Evolutionary conservation across 305 asterid species (phyloP), one percentile per base, ranked within the genome.

Genomic region (Fraxinus latifolia): DNA sequence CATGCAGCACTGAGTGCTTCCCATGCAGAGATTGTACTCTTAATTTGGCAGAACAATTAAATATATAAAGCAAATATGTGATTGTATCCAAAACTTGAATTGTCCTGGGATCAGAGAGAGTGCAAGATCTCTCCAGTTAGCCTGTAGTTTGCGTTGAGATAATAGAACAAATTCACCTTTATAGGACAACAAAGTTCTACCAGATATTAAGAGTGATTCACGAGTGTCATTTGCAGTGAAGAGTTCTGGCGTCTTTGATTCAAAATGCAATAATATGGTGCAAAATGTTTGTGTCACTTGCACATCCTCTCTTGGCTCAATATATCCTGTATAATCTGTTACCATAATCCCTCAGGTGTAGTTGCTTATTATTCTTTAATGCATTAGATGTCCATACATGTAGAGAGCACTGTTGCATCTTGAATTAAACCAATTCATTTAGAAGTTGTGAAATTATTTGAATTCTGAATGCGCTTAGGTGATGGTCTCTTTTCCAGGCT

Each of bases 401-500:
- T 42, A 34, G 77, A 67, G 60, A 68, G 25, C 34, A 58, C 21
- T 21, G 31, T 71, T 23, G 58, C 77, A 55, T 65, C 83, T 74
- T 73, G 81, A 74, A 75, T 12, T 68, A 53, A 84, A 50, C 23
- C 39, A 44, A 75, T 15, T 78, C 31, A 32, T 47, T 53, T 34
- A 67, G 62, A 42, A 77, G 71, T 37, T 32, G 44, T 42, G 65
- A 53, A 53, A 53, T 81, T 27, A 70, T 74, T 53, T 8, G 14
- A 58, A 23, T 15, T 82, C 86, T 83, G 80, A 81, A 85, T 82
- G 53, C 82, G 6, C 71, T 80, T 53, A 60, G 42, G 25, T 42
- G 71, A 67, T 83, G 82, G 82, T 76, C 85, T 84, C 81, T 85
- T 86, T 89, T 89, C 73, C 89, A 91, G 97, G 93, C 89, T 88